Conservation (phyloP, 2,329 filamentous ascomycete species). For the Neofusicoccum laricinum region DNA sequence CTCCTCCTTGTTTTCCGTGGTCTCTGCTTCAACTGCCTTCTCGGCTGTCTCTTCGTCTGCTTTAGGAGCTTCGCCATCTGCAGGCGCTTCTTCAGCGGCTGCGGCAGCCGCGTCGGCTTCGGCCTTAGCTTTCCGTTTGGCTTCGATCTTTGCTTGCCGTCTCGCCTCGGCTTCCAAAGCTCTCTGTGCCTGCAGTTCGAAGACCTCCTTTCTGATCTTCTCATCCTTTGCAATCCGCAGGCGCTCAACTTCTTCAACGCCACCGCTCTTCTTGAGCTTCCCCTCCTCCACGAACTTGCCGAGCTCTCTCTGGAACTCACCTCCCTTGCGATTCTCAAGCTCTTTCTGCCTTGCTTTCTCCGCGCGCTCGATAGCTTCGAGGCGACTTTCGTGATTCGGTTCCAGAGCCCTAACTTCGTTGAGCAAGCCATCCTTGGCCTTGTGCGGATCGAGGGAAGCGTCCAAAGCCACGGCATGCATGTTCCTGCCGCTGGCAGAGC, state of each 20-base stretch:
- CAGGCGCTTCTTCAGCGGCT: constrained; percentile 22
- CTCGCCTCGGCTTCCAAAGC: constrained; percentile 48
- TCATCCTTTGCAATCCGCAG: constrained; percentile 84
- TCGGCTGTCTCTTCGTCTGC: neutral
- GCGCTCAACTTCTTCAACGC: constrained; percentile 89
- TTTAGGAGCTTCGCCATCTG: constrained; percentile 22
- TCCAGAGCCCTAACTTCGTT: constrained; percentile 91
- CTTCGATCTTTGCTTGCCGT: constrained; percentile 16
- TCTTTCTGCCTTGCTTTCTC: constrained; percentile 90
- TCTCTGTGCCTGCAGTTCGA: constrained; percentile 52
- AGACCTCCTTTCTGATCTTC: constrained; percentile 72
- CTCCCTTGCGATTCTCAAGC: constrained; percentile 69
- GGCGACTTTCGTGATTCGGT: constrained; percentile 86
- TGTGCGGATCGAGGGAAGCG: constrained; percentile 63
- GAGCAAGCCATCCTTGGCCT: constrained; percentile 86
- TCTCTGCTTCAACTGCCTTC: neutral
- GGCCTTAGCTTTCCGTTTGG: constrained; percentile 25
- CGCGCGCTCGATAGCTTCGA: constrained; percentile 96
- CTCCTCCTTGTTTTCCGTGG: constrained; percentile 13
- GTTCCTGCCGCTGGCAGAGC: constrained; percentile 48
- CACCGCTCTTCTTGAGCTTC: constrained; percentile 92
- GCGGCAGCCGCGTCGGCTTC: constrained; percentile 30
- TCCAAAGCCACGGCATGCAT: constrained; percentile 40
- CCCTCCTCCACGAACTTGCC: constrained; percentile 82
- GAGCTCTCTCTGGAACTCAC: constrained; percentile 83